Conservation (phyloP, 1,284 basidiomycete species). For the Termitomyces sp. region DNA sequence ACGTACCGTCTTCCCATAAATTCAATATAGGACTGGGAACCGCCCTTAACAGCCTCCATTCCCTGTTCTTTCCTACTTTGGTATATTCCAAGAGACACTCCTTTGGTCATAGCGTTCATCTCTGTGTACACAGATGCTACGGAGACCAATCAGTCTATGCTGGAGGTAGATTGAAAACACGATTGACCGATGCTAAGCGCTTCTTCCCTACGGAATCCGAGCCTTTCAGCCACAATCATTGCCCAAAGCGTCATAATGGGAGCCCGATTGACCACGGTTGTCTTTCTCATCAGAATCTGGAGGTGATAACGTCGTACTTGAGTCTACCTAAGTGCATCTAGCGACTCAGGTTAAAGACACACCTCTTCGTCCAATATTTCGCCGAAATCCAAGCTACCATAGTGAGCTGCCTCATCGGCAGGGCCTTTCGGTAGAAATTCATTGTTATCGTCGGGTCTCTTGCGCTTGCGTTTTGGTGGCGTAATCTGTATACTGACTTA, state of each 20-base stretch:
- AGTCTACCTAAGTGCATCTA: not conserved
- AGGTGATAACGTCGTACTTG: not conserved
- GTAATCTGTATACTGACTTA: conserved; percentile 28
- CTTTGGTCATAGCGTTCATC: conserved; percentile 83
- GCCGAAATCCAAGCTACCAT: conserved; percentile 62
- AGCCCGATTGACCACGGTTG: conserved; percentile 80
- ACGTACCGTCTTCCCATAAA: conserved; percentile 82
- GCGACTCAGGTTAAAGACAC: not conserved
- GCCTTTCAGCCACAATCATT: conserved; percentile 75
- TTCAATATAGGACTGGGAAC: conserved; percentile 88
- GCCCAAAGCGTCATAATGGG: conserved; percentile 95
- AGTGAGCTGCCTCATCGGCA: conserved; percentile 41
- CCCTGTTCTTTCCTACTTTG: conserved; percentile 48
- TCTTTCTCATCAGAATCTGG: conserved; percentile 58
- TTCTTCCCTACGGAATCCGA: conserved; percentile 85
- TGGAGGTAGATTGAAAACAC: conserved; percentile 6
- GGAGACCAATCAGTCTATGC: conserved; percentile 6
- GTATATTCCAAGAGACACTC: conserved; percentile 75
- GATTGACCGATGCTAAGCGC: conserved; percentile 79
- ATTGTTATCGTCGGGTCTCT: conserved; percentile 46
- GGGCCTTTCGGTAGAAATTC: conserved; percentile 54
- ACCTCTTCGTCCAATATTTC: conserved; percentile 71
- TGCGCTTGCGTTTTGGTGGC: conserved; percentile 50
- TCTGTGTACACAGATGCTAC: conserved; percentile 89
- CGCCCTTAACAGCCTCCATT: conserved; percentile 48